Evolutionary conservation across 2,329 filamentous ascomycete species (phyloP).

Genomic region (Arthrobotrys musiformis): DNA sequence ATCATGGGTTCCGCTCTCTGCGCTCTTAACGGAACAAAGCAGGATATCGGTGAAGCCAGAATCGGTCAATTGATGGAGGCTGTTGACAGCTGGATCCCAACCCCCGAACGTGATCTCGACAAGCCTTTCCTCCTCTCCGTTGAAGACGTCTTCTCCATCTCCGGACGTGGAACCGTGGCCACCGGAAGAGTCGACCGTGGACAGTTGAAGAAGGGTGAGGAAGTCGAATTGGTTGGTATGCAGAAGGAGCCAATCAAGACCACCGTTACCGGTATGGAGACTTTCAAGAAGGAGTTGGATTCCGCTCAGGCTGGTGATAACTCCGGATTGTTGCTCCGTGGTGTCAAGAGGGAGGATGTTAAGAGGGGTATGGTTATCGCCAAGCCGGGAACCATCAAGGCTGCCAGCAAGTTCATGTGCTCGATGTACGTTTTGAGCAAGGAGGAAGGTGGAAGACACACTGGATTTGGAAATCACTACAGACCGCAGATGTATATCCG

Average conservation of each 20-base stretch:
- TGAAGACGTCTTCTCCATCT: conserved; percentile 90
- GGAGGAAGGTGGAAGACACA: conserved; percentile 97
- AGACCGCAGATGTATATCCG: conserved; percentile 95
- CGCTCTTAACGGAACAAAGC: conserved; percentile 85
- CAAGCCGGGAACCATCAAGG: conserved; percentile 83
- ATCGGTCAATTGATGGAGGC: conserved; percentile 91
- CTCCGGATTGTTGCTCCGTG: conserved; percentile 94
- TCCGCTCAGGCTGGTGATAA: conserved; percentile 97
- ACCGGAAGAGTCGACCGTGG: conserved; percentile 98
- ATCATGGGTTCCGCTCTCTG: conserved; percentile 96
- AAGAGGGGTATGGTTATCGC: conserved; percentile 93
- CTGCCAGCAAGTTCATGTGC: conserved; percentile 89
- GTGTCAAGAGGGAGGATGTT: conserved; percentile 94
- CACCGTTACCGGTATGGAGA: conserved; percentile 99
- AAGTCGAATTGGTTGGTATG: conserved; percentile 95
- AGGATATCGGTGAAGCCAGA: conserved; percentile 86
- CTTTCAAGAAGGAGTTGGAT: conserved; percentile 99
- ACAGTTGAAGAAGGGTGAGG: conserved; percentile 88
- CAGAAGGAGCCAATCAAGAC: conserved; percentile 86
- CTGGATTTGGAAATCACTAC: conserved; percentile 95
- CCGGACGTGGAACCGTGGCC: conserved; percentile 93
- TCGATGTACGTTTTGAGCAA: conserved; percentile 98
- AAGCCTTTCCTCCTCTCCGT: conserved; percentile 99
- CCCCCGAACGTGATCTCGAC: conserved; percentile 89
- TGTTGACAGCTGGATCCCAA: conserved; percentile 96